Base-by-base conservation (phyloP, 129 eudicot species). In the Escallonia rubra region DNA sequence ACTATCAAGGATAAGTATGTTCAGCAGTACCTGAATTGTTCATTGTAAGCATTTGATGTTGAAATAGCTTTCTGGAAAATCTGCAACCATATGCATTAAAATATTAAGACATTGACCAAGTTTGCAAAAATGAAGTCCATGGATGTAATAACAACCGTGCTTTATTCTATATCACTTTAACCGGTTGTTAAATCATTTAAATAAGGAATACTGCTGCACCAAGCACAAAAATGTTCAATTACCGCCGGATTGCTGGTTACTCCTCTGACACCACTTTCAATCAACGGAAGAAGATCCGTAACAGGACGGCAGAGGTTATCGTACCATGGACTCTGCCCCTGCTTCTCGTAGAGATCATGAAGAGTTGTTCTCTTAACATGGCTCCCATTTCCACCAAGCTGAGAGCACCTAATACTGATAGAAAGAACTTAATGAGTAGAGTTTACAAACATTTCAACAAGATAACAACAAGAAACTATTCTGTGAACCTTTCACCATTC, bases 201-300 rank as follows among this genome's bases (percentile, higher is more conserved):
- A 14, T 8, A 40, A 1, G 4, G 3, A 57, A 14, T 23, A 23
- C 34, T 23, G 34, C 34, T 23, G 34, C 34, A 23, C 34, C 34
- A 23, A 23, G 34, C 34, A 3, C 11, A 10, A 48, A 50, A 41
- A 8, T 7, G 64, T 14, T 2, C 39, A 71, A 69, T 74, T 86
- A 93, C 98, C 91, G 98, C 98, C 4, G 98, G 98, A 71, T 93
- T 93, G 87, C 98, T 93, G 65, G 98, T 93, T 67, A 93, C 98
- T 70, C 98, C 98, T 79, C 98, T 82, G 34, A 93, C 98, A 38
- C 98, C 98, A 74, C 87, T 84, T 68, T 72, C 91, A 56, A 93
- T 93, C 66, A 89, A 63, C 13, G 98, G 98, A 67, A 93, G 73
- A 34, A 93, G 95, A 82, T 93, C 98, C 0, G 98, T 84, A 60